Base-by-base conservation (phyloP, 306 rosid genomes). In the Leucaena leucocephala region DNA sequence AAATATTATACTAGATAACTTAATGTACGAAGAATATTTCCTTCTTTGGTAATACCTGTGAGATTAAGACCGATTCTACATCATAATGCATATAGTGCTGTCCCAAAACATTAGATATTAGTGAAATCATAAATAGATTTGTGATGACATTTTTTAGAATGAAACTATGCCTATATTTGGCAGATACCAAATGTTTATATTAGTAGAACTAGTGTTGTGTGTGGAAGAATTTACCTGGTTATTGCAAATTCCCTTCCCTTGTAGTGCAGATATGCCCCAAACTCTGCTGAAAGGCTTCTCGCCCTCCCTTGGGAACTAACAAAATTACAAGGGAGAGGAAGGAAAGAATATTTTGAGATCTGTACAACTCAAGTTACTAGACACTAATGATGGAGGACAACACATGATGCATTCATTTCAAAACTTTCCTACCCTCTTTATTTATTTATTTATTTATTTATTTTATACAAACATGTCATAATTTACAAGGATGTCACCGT, bases 391-490 rank as follows among this genome's bases (percentile, higher is more conserved):
- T 48, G 38, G 62, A 76, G 74, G 68, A 76, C 71, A 76, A 61
- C 82, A 61, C 82, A 82, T 48, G 77, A 84, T 77, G 74, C 91
- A 79, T 74, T 39, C 83, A 75, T 85, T 79, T 73, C 93, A 88
- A 86, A 92, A 92, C 92, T 90, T 90, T 87, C 93, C 90, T 83
- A 84, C 67, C 40, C 75, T 36, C 49, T 49, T 49, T 49, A 0
- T 81, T 87, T 78, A 38, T 16, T 50, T 14, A 17, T 50, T 17
- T 17, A 52, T 52, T 33, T 19, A 19, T 57, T 57, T 57, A 0
- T 82, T 87, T 81, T 86, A 69, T 61, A 75, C 84, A 85, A 89
- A 86, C 79, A 11, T 78, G 69, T 71, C 86, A 55, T 74, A 79
- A 77, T 86, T 86, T 91, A 87, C 94, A 91, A 71, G 58, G 82